phyloP scores from a whole-genome alignment of 192 early-diverging fungal species.

The Physocladia obscura region DNA sequence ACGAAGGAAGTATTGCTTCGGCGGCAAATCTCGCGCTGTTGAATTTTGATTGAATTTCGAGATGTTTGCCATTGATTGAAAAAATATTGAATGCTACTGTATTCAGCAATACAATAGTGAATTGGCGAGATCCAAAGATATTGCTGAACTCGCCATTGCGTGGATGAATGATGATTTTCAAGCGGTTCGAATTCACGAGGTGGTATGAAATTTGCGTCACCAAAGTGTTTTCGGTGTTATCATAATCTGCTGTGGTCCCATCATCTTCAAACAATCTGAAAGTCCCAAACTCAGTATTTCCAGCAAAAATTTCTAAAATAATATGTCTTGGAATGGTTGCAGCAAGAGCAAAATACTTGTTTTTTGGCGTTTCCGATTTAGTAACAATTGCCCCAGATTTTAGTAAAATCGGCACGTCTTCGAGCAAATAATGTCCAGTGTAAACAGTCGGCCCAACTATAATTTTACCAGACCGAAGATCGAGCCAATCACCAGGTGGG shows the following conservation, averaged over 20 bases:
- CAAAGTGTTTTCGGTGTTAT: background rate
- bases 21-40: background rate
- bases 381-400: conserved; percentile 1
- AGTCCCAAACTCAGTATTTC: background rate
- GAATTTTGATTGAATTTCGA: background rate
- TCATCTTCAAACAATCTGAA: conserved; percentile 7
- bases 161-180: background rate
- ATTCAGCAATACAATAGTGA: background rate
- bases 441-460: background rate
- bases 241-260: conserved; percentile 1
- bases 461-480: background rate
- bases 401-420: background rate
- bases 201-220: background rate
- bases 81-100: background rate
- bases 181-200: no score
- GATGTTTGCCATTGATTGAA: background rate
- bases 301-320: background rate
- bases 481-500: conserved; percentile 2
- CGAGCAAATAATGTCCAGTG: background rate
- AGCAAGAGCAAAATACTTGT: background rate
- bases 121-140: background rate
- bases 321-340: background rate
- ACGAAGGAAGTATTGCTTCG: background rate
- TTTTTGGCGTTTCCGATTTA: background rate
- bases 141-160: background rate